Percentiles rank a stretch among this genome's conserved stretches.
Conservation (phyloP, 805 yeast species). For the Brettanomyces anomalus region DNA sequence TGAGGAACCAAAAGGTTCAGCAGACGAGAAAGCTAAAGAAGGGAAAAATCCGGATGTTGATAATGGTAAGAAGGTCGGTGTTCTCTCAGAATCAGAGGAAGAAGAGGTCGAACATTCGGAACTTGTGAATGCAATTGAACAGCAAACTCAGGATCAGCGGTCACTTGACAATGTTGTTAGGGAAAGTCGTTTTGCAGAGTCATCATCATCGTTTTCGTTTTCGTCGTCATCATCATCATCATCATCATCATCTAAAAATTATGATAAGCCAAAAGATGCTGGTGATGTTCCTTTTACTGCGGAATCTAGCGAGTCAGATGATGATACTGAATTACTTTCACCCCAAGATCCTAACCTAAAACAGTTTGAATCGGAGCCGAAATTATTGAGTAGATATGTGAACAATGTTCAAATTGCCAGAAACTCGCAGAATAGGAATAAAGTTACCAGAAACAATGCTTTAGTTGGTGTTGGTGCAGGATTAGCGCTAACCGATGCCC, state of each 20-base stretch:
- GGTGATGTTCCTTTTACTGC: too few species aligned
- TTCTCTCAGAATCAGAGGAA: slow-evolving; percentile 6
- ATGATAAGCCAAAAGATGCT: too few species aligned
- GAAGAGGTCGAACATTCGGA: slow-evolving; percentile 6
- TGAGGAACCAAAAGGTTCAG: neutral
- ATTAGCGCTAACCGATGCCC: slow-evolving; percentile 38
- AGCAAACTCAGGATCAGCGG: neutral
- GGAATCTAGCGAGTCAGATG: too few species aligned
- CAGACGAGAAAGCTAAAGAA: slow-evolving; percentile 5
- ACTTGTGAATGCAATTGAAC: slow-evolving; percentile 28
- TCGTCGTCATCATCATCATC: neutral
- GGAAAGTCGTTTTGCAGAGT: neutral
- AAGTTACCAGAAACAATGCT: slow-evolving; percentile 40
- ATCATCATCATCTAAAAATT: too few species aligned
- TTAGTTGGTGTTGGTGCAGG: slow-evolving; percentile 46
- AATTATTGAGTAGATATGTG: slow-evolving; percentile 37
- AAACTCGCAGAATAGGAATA: slow-evolving; percentile 32
- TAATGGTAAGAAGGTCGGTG: slow-evolving; percentile 8
- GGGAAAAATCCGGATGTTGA: slow-evolving; percentile 7
- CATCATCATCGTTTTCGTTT: neutral
- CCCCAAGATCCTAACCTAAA: slow-evolving; percentile 26
- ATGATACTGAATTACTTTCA: slow-evolving; percentile 9
- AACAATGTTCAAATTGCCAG: slow-evolving; percentile 41
- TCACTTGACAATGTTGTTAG: neutral
- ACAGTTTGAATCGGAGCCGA: slow-evolving; percentile 37